Conservation (phyloP, 176 grass and related monocot genomes). For the Typha latifolia region DNA sequence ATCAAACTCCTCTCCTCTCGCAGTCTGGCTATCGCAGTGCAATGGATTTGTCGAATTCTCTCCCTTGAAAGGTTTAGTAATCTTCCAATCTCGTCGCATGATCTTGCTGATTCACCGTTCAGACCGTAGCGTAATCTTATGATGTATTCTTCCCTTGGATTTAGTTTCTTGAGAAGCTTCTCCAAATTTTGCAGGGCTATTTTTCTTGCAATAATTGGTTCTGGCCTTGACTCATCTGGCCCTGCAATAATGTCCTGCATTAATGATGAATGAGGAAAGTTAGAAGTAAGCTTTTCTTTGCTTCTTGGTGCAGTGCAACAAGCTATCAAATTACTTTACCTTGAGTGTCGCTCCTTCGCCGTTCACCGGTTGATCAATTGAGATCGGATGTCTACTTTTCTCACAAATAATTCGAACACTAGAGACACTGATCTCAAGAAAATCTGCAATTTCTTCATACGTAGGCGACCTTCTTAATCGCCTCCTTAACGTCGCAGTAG, state of each 20-base stretch:
- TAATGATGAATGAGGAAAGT: slow-evolving; percentile 7
- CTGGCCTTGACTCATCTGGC: slow-evolving; percentile 12
- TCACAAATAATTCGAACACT: slow-evolving; percentile 21
- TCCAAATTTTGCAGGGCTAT: slow-evolving; percentile 13
- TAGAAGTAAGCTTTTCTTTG: not conserved
- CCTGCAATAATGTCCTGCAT: slow-evolving; percentile 26
- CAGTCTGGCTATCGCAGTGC: slow-evolving; percentile 13
- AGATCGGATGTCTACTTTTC: slow-evolving; percentile 18
- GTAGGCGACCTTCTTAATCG: slow-evolving; percentile 23
- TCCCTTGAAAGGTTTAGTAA: slow-evolving; percentile 21
- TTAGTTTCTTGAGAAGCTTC: slow-evolving; percentile 22
- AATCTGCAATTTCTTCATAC: slow-evolving; percentile 30
- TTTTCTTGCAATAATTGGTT: slow-evolving; percentile 10
- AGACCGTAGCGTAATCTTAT: slow-evolving; percentile 28
- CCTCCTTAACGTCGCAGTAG: slow-evolving; percentile 11
- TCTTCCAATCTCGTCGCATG: slow-evolving; percentile 32
- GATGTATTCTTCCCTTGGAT: slow-evolving; percentile 18
- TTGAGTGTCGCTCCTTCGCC: slow-evolving; percentile 12
- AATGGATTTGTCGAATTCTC: slow-evolving; percentile 21
- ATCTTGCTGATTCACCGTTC: slow-evolving; percentile 15
- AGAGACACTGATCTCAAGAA: slow-evolving; percentile 8
- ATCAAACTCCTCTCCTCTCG: slow-evolving; percentile 25
- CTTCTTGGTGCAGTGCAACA: not conserved
- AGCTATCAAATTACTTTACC: not conserved
- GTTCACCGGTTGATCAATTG: slow-evolving; percentile 16